Percentiles rank a stretch among this genome's conserved stretches.
phyloP scores from a whole-genome alignment of 805 yeast genomes.

The Candida boleticola region DNA sequence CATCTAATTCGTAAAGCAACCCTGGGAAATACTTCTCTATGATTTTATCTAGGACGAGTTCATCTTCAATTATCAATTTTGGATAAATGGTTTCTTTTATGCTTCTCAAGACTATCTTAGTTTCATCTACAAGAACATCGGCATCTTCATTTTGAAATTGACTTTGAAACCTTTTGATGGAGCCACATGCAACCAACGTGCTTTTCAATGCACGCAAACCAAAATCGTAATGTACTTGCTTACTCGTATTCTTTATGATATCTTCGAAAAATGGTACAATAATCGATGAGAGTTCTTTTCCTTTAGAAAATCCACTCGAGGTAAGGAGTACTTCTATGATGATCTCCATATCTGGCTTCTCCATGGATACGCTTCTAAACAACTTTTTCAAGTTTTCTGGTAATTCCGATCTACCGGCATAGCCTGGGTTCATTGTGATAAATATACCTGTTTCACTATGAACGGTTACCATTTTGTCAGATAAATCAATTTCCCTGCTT shows the following conservation, averaged over 20 bases:
- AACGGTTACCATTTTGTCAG: conserved; percentile 41
- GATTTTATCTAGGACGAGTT: conserved; percentile 29
- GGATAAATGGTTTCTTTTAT: conserved; percentile 67
- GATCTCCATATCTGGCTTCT: conserved; percentile 61
- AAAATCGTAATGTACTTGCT: conserved; percentile 83
- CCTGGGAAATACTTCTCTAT: conserved; percentile 25
- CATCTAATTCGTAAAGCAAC: conserved; percentile 15
- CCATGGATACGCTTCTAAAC: conserved; percentile 75
- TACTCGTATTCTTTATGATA: conserved; percentile 41
- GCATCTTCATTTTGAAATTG: not conserved
- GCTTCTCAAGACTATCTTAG: conserved; percentile 45
- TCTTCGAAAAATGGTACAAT: conserved; percentile 55
- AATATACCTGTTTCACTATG: conserved; percentile 65
- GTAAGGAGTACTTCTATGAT: conserved; percentile 73
- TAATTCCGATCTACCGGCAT: conserved; percentile 74
- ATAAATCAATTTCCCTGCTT: conserved; percentile 31
- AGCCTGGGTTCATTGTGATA: conserved; percentile 88
- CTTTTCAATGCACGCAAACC: conserved; percentile 81
- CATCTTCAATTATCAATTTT: conserved; percentile 57
- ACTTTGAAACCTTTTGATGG: conserved; percentile 25
- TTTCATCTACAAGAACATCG: conserved; percentile 17
- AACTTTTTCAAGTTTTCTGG: conserved; percentile 85
- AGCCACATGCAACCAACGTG: conserved; percentile 59
- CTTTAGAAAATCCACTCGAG: conserved; percentile 64
- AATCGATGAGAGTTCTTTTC: conserved; percentile 42